Percentiles rank a stretch among this genome's conserved stretches.
These are phyloP conservation scores for Eutrema salsugineum DNA, from an alignment of 441 rosid genomes.

Conservation along the genomic window DNA sequence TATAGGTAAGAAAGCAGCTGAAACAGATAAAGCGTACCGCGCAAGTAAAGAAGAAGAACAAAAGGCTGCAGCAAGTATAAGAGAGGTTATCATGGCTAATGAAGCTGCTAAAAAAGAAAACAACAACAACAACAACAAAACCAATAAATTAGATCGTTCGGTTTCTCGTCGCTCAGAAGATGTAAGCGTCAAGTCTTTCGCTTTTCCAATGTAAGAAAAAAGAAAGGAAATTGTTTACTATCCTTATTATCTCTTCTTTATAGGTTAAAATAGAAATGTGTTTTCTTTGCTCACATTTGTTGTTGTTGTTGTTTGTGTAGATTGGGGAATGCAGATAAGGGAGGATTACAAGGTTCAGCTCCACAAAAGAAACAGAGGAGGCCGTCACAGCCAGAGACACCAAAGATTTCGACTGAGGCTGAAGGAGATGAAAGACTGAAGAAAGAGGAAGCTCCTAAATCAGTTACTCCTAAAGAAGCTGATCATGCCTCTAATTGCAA, in stretches of 20 bases:
- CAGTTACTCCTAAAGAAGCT: constrained; percentile 31
- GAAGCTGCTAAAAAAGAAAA: constrained; percentile 23
- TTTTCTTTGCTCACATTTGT: background rate
- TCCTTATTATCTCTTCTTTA: background rate
- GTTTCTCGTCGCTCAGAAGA: constrained; percentile 42
- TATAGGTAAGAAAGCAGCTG: constrained; percentile 23
- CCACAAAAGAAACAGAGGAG: constrained; percentile 18
- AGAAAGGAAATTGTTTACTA: background rate
- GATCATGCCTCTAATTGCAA: constrained; percentile 3
- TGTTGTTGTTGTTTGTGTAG: constrained; percentile 21
- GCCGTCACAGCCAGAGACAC: constrained; percentile 31
- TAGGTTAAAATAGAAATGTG: background rate
- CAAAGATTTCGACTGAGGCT: constrained; percentile 24
- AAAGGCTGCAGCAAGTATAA: constrained; percentile 53
- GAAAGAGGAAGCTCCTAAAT: constrained; percentile 26
- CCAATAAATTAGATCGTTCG: constrained; percentile 16
- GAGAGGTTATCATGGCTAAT: constrained; percentile 51
- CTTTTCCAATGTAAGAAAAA: constrained; percentile 62
- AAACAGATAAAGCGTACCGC: constrained; percentile 25
- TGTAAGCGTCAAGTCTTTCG: constrained; percentile 59
- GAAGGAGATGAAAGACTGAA: constrained; percentile 7
- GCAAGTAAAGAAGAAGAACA: constrained; percentile 42
- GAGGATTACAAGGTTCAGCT: constrained; percentile 9
- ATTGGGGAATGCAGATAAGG: constrained; percentile 44
- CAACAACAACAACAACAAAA: constrained; percentile 1